Evolutionary conservation across 495 filamentous ascomycete genomes (phyloP), one percentile per base, ranked within the genome.

Genomic region (Talaromyces wortmannii): DNA sequence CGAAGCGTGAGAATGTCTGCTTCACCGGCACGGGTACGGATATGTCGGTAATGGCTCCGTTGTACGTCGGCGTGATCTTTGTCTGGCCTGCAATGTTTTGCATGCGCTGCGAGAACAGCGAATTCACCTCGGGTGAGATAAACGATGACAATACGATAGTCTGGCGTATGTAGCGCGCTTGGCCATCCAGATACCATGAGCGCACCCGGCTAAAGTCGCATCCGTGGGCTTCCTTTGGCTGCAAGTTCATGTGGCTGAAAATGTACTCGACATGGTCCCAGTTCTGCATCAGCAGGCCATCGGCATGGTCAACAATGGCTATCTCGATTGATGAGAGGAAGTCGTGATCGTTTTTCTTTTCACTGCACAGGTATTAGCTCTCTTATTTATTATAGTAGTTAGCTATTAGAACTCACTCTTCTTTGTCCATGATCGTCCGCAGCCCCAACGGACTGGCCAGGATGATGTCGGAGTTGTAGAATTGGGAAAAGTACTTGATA

Each of bases 391-490:
- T 23, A 23, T 4, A 23, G 23, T 23, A 23, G 23, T 23, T 23
- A 23, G 23, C 2, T 23, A 23, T 1, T 23, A 42, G n/a, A 13
- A 63, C 70, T 53, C 62, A 76, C 74, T 78, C 73, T 52, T 88
- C 80, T 45, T 86, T 83, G 40, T 91, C 91, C 59, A 97, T 87
- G 50, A 90, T 89, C 68, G 94, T 91, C 32, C 91, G 87, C 30
- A 98, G 72, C 16, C 94, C 94, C 2, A 98, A 74, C 2, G 94
- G 90, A 60, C 86, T 90, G 31, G 89, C 92, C 47, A 98, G 77
- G 55, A 98, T 92, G 62, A 98, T 87, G 66, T 98, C 94, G 3
- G 91, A 96, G 59, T 86, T 90, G 74, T 97, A 97, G 70, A 98
- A 98, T 64, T 92, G 87, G 6, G 92, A 80, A 66, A 95, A 98